These are phyloP conservation scores for Ascochyta lentis DNA, from an alignment of 2,329 filamentous ascomycete species.

Conservation along the genomic window DNA sequence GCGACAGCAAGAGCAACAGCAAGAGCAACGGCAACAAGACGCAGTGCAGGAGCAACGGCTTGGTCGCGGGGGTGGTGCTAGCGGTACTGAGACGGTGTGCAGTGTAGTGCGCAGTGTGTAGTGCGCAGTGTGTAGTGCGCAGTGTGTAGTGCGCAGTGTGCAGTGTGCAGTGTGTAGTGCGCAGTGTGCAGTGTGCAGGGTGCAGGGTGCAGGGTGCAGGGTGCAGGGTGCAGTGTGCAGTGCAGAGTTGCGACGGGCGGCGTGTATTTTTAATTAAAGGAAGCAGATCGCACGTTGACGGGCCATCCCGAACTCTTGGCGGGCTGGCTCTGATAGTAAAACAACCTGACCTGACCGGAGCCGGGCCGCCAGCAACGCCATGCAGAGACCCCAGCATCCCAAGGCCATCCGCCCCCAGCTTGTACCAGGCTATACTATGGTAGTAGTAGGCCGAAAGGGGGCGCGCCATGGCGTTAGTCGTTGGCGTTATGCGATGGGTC, in stretches of 20 bases:
- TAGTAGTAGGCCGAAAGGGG: conserved; percentile 5
- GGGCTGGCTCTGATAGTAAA: conserved; percentile 2
- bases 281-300: conserved; percentile 20
- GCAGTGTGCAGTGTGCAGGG: too few relatives aligned
- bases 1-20: too few relatives aligned
- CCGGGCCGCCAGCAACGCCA: conserved; percentile 11
- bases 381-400: conserved; percentile 14
- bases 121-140: too few relatives aligned
- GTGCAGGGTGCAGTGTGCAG: background rate
- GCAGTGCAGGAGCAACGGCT: background rate
- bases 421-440: background rate
- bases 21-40: background rate
- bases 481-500: background rate
- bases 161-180: too few relatives aligned
- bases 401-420: conserved; percentile 10
- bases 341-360: conserved; percentile 4
- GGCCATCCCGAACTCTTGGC: conserved; percentile 14
- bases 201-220: too few relatives aligned
- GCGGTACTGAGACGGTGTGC: conserved; percentile 3
- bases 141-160: too few relatives aligned
- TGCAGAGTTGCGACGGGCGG: conserved; percentile 1
- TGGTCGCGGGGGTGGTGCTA: background rate
- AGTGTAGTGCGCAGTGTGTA: too few relatives aligned
- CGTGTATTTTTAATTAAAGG: conserved; percentile 22
- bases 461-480: conserved; percentile 4